A percentile compares a stretch with the other conserved stretches of the same genome.
These are phyloP conservation scores for Metschnikowia reukaufii DNA, from an alignment of 805 yeast species.

Conservation along the genomic window DNA sequence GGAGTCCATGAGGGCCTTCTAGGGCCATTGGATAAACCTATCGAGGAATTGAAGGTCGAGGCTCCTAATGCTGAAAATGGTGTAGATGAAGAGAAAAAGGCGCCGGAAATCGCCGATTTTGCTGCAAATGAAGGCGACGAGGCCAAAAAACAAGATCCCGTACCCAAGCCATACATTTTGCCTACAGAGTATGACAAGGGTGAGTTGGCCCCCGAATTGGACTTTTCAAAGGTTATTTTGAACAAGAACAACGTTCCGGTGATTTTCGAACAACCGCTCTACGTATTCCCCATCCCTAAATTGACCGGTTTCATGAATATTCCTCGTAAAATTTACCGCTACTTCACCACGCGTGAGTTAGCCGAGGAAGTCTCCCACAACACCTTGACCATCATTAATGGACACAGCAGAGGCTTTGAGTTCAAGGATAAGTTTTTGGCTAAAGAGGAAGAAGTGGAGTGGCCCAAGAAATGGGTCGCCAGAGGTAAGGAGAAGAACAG, in stretches of 20 bases:
- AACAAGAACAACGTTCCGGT: constrained; percentile 50
- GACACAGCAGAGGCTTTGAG: constrained; percentile 55
- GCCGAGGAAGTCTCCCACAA: constrained; percentile 63
- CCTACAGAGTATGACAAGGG: constrained; percentile 58
- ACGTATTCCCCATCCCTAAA: constrained; percentile 74
- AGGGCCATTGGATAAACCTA: constrained; percentile 71
- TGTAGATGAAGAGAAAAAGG: not conserved
- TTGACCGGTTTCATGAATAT: constrained; percentile 74
- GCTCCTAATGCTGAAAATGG: not conserved
- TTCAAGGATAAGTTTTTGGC: constrained; percentile 38
- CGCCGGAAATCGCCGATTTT: constrained; percentile 9
- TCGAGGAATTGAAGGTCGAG: constrained; percentile 25
- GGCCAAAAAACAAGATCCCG: constrained; percentile 38
- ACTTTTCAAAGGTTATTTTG: constrained; percentile 29
- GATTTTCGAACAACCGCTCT: constrained; percentile 72
- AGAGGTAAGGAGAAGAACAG: constrained; percentile 70
- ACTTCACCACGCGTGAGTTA: constrained; percentile 68
- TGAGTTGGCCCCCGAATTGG: constrained; percentile 60
- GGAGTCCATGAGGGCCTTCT: constrained; percentile 94
- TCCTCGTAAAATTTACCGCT: constrained; percentile 75
- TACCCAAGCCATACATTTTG: constrained; percentile 62
- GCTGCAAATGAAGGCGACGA: constrained; percentile 23
- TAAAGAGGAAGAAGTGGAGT: constrained; percentile 24
- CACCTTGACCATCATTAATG: constrained; percentile 53
- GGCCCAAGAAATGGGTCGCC: constrained; percentile 63